These are phyloP conservation scores for Ustilago xerochloae DNA, from an alignment of 1,284 basidiomycete genomes.

Conservation along the genomic window DNA sequence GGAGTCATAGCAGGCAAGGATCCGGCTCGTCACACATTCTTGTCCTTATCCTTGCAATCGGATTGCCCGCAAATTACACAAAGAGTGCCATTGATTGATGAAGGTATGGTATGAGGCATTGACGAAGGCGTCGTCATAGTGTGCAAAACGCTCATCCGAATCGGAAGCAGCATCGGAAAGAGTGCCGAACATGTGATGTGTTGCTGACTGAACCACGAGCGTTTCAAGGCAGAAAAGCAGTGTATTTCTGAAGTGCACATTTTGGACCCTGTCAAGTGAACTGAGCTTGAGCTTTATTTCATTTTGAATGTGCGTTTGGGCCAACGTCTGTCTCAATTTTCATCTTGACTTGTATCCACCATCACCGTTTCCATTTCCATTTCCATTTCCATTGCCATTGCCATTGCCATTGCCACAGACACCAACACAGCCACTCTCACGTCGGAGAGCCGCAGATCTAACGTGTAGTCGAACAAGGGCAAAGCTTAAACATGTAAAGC, in stretches of 20 bases:
- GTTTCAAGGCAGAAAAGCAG: too few species aligned
- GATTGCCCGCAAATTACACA: background rate
- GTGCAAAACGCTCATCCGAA: background rate
- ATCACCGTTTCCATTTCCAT: background rate
- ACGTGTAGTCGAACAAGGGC: too few species aligned
- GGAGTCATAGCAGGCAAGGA: too few species aligned
- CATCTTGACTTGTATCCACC: too few species aligned
- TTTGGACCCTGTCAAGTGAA: background rate
- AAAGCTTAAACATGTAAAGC: background rate
- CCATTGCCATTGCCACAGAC: background rate
- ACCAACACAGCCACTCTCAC: background rate
- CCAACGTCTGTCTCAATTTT: too few species aligned
- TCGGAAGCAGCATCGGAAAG: background rate
- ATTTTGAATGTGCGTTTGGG: too few species aligned
- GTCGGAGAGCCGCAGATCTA: background rate
- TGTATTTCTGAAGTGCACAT: background rate
- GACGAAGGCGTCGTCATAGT: too few species aligned
- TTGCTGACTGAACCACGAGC: background rate
- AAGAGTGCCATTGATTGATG: background rate
- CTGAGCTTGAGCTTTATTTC: background rate
- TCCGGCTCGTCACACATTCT: too few species aligned
- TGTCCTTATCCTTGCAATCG: background rate
- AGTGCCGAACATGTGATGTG: background rate
- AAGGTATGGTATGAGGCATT: too few species aligned
- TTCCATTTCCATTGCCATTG: background rate